A percentile compares a stretch with the other conserved stretches of the same genome.
Conservation (phyloP, 148 eudicot genomes). For the Chenopodium album region DNA sequence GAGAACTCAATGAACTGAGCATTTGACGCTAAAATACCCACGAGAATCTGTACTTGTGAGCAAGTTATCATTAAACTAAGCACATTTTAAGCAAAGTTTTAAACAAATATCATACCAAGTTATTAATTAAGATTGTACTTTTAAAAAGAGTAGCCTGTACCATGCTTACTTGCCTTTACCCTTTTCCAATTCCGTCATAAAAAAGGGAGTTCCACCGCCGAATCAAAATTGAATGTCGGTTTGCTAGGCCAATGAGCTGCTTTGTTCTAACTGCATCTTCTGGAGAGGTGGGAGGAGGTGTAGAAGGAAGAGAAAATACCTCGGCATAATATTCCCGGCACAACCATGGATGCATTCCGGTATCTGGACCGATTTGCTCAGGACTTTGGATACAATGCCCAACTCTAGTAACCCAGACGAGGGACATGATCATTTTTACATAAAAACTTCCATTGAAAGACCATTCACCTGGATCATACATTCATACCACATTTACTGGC, state of each 20-base stretch:
- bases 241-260: constrained; percentile 6
- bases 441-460: neutral
- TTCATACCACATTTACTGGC: neutral
- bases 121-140: constrained; percentile 21
- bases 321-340: neutral
- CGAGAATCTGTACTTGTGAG: constrained; percentile 38
- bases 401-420: neutral
- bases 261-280: neutral
- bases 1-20: constrained; percentile 22
- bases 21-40: constrained; percentile 34
- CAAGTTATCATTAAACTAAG: constrained; percentile 31
- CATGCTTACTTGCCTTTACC: constrained; percentile 18
- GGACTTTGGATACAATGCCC: neutral
- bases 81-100: constrained; percentile 3
- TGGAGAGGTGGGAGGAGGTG: neutral
- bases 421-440: neutral
- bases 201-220: constrained; percentile 8
- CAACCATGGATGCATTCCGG: neutral
- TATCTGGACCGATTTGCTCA: neutral
- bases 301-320: neutral
- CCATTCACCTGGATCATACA: neutral
- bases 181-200: constrained; percentile 10
- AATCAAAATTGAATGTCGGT: constrained; percentile 23
- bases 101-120: neutral
- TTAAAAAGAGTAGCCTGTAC: constrained; percentile 13